phyloP scores from a whole-genome alignment of 805 yeast species.

The Nakazawaea ambrosiae region DNA sequence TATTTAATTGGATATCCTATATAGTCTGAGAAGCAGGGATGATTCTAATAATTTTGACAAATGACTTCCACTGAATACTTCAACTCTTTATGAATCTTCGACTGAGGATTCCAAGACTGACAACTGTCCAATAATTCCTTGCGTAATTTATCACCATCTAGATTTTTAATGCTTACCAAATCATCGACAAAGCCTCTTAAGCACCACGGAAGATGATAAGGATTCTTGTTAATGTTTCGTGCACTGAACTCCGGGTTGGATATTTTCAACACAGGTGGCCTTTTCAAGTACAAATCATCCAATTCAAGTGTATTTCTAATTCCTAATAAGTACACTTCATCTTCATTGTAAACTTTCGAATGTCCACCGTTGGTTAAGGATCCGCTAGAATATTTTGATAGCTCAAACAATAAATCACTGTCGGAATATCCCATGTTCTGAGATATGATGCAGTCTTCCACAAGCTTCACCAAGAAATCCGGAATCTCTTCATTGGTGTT shows the following conservation, averaged over 20 bases:
- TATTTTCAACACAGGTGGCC: slow-evolving; percentile 33
- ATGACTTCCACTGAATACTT: slow-evolving; percentile 42
- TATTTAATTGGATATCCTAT: too few relatives aligned
- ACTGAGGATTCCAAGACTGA: slow-evolving; percentile 76
- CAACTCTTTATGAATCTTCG: slow-evolving; percentile 72
- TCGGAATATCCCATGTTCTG: slow-evolving; percentile 23
- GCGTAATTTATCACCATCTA: slow-evolving; percentile 45
- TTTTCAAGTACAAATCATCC: slow-evolving; percentile 41
- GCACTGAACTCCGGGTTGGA: slow-evolving; percentile 21
- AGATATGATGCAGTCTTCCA: slow-evolving; percentile 17
- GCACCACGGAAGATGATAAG: slow-evolving; percentile 90
- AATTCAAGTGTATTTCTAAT: slow-evolving; percentile 71
- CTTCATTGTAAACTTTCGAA: slow-evolving; percentile 70
- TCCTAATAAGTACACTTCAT: slow-evolving; percentile 74
- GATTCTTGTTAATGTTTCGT: slow-evolving; percentile 62
- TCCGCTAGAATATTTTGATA: slow-evolving; percentile 72
- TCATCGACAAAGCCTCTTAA: slow-evolving; percentile 79
- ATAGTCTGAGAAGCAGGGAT: too few relatives aligned
- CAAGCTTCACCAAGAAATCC: slow-evolving; percentile 34
- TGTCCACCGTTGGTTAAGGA: slow-evolving; percentile 78
- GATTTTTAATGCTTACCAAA: slow-evolving; percentile 32
- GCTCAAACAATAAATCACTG: slow-evolving; percentile 38
- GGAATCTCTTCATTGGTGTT: slow-evolving; percentile 22
- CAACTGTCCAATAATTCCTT: slow-evolving; percentile 46
- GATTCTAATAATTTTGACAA: slow-evolving; percentile 8